These are phyloP conservation scores for Ramaria rubella DNA, from an alignment of 768 basidiomycete species.

Conservation along the genomic window DNA sequence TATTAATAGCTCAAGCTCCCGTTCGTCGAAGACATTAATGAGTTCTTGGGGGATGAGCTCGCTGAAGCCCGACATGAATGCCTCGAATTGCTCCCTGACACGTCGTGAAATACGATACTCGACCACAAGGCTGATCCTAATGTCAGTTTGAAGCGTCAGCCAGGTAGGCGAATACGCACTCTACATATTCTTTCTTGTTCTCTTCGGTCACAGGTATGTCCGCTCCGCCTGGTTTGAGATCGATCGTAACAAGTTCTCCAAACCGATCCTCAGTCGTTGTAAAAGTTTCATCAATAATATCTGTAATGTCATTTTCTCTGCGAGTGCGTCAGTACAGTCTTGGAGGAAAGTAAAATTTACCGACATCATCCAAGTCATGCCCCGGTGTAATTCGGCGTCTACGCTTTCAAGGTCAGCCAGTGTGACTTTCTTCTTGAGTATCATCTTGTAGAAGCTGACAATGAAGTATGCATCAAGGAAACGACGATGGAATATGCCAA, in stretches of 20 bases:
- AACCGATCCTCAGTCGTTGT: conserved; percentile 96
- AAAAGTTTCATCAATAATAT: conserved; percentile 96
- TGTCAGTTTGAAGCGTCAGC: conserved; percentile 6
- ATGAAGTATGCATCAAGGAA: conserved; percentile 99
- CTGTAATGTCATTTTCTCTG: conserved; percentile 97
- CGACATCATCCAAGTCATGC: conserved; percentile 98
- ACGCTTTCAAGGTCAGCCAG: conserved; percentile 93
- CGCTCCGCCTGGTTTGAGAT: conserved; percentile 83
- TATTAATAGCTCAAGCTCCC: conserved; percentile 93
- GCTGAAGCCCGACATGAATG: conserved; percentile 99
- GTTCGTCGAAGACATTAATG: conserved; percentile 97
- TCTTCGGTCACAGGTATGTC: conserved; percentile 89
- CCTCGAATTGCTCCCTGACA: conserved; percentile 97
- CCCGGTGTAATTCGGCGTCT: conserved; percentile 89
- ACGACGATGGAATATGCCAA: conserved; percentile 98
- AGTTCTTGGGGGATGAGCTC: conserved; percentile 97
- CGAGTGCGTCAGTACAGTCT: conserved; percentile 14
- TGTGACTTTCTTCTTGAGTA: conserved; percentile 94
- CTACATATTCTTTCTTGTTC: conserved; percentile 99
- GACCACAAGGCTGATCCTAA: conserved; percentile 50
- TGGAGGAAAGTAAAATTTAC: conserved; percentile 26
- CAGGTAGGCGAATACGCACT: conserved; percentile 31
- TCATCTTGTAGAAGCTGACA: conserved; percentile 99
- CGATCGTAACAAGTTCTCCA: conserved; percentile 96
- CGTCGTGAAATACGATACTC: conserved; percentile 97